These are phyloP conservation scores for Boletus rex-veris DNA, from an alignment of 768 basidiomycete species.

Conservation along the genomic window DNA sequence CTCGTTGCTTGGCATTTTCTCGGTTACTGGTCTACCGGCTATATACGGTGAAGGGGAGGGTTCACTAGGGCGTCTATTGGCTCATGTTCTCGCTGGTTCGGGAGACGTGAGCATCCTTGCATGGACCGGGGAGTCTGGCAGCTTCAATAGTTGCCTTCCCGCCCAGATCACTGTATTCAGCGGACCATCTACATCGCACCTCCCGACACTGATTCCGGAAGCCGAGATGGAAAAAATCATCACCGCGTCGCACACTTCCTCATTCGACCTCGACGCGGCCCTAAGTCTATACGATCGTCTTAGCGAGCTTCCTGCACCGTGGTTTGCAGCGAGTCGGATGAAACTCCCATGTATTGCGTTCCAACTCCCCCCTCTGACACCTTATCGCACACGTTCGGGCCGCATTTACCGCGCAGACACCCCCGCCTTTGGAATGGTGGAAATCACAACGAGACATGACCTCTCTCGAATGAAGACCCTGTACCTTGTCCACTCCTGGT, in stretches of 20 bases:
- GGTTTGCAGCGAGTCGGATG: constrained; percentile 5
- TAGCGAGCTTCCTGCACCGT: not conserved
- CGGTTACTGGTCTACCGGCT: not conserved
- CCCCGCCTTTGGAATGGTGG: not conserved
- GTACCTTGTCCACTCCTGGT: constrained; percentile 5
- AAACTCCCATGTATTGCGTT: constrained; percentile 4
- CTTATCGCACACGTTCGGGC: not conserved
- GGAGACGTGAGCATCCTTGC: not conserved
- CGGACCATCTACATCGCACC: not conserved
- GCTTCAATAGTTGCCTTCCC: not conserved
- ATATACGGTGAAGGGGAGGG: not conserved
- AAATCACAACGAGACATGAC: not conserved
- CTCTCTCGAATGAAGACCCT: not conserved
- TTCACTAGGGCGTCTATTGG: not conserved
- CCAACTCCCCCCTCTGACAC: not conserved
- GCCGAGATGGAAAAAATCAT: not conserved
- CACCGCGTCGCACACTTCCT: not conserved
- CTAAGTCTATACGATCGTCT: not conserved
- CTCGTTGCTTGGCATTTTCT: too few species aligned
- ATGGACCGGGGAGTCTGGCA: not conserved
- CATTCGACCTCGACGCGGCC: not conserved
- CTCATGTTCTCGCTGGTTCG: not conserved
- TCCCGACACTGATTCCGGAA: not conserved
- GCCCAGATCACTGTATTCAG: not conserved
- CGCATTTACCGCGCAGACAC: not conserved